Evolutionary conservation across 1,139 yeast species (phyloP), one percentile per base, ranked within the genome.

Genomic region (Hyphopichia pseudoburtonii): DNA sequence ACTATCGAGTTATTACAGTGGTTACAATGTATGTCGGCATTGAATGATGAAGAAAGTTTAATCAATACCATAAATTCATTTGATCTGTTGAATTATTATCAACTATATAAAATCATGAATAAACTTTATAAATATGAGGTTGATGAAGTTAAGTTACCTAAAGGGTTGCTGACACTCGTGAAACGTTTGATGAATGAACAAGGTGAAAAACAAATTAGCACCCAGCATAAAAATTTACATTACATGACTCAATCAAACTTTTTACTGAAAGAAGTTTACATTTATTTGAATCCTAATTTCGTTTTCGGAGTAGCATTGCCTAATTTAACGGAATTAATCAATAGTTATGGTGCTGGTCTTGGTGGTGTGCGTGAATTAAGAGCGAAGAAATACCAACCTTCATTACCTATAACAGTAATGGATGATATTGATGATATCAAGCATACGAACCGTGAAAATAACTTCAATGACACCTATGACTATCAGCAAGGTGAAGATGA

Each of bases 111-210:
- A 51, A 78, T 82, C 2, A 75, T 83, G 29, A 52, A 60, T 41
- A 85, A 86, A 47, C 77, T 82, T 50, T 92, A 92, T 61, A 78
- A 86, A 36, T 86, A 89, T 48, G 98, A 92, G 56, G 80, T 89
- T 5, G 80, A 83, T 18, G 99, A 92, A 57, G 64, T 67, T 16
- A 79, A 78, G 45, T 62, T 83, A 32, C 68, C 79, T 16, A 83
- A 82, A 48, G 47, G 56, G 10, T 53, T 78, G 23, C 57, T 60
- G 7, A 70, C 63, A 44, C 42, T 60, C n/a, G 47, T 70, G 16
- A 69, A 65, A 41, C 43, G 49, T 14, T 54, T 64, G 31, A 53
- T 54, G 53, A 61, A 52, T 38, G 68, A 74, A 41, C 66, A 64
- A 36, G 76, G 75, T 1, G 69, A 62, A 36, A 48, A 52, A 21